Evolutionary conservation across 371 early-diverging fungal species (phyloP).

Genomic region (Nematocida homosporus): DNA sequence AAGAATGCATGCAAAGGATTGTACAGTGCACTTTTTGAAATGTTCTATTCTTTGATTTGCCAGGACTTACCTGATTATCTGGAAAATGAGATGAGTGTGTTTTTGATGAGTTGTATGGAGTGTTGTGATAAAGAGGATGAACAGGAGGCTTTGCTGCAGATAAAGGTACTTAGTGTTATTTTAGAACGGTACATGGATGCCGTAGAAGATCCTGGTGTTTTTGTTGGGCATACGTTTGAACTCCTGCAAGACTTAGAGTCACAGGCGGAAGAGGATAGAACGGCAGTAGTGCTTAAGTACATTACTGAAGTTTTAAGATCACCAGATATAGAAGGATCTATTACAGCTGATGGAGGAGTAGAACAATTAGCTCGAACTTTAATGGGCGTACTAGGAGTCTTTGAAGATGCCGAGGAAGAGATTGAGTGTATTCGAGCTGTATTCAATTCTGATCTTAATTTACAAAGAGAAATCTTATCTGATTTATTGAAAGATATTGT

Average conservation of each 20-base stretch:
- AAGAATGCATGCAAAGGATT: neutral
- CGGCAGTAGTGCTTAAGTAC: too few species aligned
- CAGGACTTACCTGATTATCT: constrained; percentile 25
- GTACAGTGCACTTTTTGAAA: constrained; percentile 2
- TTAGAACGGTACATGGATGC: constrained; percentile 10
- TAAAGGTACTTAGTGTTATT: neutral
- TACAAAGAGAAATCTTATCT: constrained; percentile 1
- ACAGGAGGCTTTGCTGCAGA: neutral
- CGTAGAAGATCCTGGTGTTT: neutral
- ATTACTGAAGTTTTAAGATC: constrained; percentile 1
- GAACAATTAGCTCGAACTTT: too few species aligned
- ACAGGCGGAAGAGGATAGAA: too few species aligned
- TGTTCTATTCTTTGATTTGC: constrained; percentile 8
- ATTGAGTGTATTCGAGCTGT: neutral
- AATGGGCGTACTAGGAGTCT: neutral
- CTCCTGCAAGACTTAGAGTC: neutral
- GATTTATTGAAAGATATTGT: too few species aligned
- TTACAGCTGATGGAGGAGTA: too few species aligned
- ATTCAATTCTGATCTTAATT: neutral
- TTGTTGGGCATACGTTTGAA: neutral
- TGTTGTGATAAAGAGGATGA: neutral
- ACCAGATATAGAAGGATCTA: too few species aligned
- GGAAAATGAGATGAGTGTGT: neutral
- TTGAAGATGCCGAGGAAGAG: constrained; percentile 3
- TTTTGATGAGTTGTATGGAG: neutral